phyloP scores from a whole-genome alignment of 2,329 filamentous ascomycete genomes.

The Hysterium pulicare region DNA sequence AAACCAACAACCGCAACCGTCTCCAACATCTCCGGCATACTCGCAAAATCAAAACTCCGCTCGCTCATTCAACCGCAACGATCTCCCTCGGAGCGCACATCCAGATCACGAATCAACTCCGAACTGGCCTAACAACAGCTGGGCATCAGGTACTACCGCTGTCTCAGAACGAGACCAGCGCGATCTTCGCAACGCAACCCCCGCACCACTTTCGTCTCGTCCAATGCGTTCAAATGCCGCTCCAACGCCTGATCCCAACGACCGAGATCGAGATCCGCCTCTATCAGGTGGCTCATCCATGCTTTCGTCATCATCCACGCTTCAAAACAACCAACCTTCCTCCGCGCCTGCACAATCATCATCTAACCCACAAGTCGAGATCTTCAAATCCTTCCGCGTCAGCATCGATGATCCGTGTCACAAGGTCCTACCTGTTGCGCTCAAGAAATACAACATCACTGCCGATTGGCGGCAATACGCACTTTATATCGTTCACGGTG shows the following conservation, averaged over 20 bases:
- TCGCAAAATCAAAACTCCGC: slow-evolving; percentile 25
- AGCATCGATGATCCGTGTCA: slow-evolving; percentile 98
- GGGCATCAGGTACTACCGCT: slow-evolving; percentile 27
- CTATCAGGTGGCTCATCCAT: slow-evolving; percentile 33
- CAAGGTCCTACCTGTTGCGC: slow-evolving; percentile 90
- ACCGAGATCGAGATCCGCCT: slow-evolving; percentile 31
- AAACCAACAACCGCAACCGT: slow-evolving; percentile 42
- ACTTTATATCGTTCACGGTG: slow-evolving; percentile 97
- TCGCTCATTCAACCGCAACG: slow-evolving; percentile 28
- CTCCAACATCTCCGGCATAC: slow-evolving; percentile 51
- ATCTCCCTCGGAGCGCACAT: slow-evolving; percentile 27
- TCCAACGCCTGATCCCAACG: slow-evolving; percentile 27
- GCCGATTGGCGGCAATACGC: slow-evolving; percentile 97
- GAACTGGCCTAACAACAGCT: slow-evolving; percentile 27
- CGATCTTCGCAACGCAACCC: slow-evolving; percentile 28
- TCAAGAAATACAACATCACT: slow-evolving; percentile 98
- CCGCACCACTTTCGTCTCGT: slow-evolving; percentile 27
- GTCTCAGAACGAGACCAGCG: slow-evolving; percentile 26
- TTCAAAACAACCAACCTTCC: slow-evolving; percentile 5
- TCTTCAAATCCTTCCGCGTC: slow-evolving; percentile 98
- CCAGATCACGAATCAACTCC: slow-evolving; percentile 29
- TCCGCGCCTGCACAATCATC: slow-evolving; percentile 12
- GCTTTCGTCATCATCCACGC: slow-evolving; percentile 18
- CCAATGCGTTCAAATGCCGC: slow-evolving; percentile 27
- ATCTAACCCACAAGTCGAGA: slow-evolving; percentile 67